phyloP scores from a whole-genome alignment of 257 asterid genomes.

The Eustoma russellianum region DNA sequence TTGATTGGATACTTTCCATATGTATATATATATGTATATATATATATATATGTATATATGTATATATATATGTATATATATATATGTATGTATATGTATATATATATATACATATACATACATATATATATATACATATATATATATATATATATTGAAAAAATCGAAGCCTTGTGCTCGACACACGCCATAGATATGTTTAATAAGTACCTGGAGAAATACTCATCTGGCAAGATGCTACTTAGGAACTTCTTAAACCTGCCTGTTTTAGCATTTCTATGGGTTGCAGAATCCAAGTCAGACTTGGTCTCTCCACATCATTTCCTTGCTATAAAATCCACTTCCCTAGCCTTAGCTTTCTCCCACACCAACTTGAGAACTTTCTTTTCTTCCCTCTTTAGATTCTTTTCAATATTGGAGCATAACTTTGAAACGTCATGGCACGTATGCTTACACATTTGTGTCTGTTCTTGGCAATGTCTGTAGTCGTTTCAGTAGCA shows the following conservation, averaged over 20 bases:
- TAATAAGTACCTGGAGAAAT: no score
- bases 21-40: no score
- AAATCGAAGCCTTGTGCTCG: no score
- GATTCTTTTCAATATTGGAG: neutral
- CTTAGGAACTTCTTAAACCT: neutral
- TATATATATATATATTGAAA: no score
- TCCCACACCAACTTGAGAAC: neutral
- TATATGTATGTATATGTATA: no score
- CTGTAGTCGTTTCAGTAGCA: neutral
- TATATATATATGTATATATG: no score
- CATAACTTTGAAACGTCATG: neutral
- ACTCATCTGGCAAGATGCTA: no score
- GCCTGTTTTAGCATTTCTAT: slow-evolving; percentile 2
- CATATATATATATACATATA: no score
- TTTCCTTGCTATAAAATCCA: neutral
- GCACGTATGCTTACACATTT: neutral
- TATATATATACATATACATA: no score
- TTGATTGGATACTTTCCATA: no score
- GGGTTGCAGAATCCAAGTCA: neutral
- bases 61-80: no score
- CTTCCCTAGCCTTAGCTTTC: neutral
- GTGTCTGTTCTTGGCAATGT: neutral
- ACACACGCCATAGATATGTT: no score
- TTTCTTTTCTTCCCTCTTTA: neutral
- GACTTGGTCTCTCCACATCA: neutral